These are phyloP conservation scores for Euphorbia celastroides DNA, from an alignment of 441 rosid species.

Conservation along the genomic window DNA sequence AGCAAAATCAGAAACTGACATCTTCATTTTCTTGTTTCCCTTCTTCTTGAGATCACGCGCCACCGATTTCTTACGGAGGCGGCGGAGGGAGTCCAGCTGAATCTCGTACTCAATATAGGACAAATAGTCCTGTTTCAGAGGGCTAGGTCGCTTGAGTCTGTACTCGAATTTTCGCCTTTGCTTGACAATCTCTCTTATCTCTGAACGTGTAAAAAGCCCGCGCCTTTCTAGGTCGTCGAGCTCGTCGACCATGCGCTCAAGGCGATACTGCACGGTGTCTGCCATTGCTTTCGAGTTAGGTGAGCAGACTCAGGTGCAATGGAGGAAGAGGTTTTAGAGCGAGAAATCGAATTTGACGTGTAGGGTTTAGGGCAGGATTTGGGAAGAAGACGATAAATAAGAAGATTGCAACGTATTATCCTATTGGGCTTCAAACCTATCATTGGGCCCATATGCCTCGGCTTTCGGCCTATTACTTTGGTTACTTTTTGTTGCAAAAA, in stretches of 20 bases:
- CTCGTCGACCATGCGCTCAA: slow-evolving; percentile 94
- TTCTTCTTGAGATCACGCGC: slow-evolving; percentile 26
- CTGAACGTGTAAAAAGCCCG: slow-evolving; percentile 58
- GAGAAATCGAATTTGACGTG: background rate
- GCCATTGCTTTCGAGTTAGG: slow-evolving; percentile 44
- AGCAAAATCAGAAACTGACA: slow-evolving; percentile 59
- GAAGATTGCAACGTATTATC: background rate
- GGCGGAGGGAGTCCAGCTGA: slow-evolving; percentile 69
- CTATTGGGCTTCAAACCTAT: background rate
- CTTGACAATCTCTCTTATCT: slow-evolving; percentile 74
- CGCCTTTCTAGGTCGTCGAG: slow-evolving; percentile 77
- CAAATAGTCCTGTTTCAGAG: slow-evolving; percentile 69
- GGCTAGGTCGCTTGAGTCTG: slow-evolving; percentile 79
- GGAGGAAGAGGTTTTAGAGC: background rate
- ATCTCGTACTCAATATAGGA: slow-evolving; percentile 80
- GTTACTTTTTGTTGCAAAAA: background rate
- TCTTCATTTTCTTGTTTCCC: slow-evolving; percentile 38
- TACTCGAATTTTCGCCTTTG: slow-evolving; percentile 91
- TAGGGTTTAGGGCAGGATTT: slow-evolving; percentile 1
- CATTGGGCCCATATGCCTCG: background rate
- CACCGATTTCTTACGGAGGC: slow-evolving; percentile 54
- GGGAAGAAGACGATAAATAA: background rate
- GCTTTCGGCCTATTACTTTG: background rate
- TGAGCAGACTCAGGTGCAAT: slow-evolving; percentile 8
- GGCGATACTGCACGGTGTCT: slow-evolving; percentile 90